A percentile compares a stretch with the other conserved stretches of the same genome.
phyloP scores from a whole-genome alignment of 1,284 basidiomycete species.

The Cryptococcus floricola region DNA sequence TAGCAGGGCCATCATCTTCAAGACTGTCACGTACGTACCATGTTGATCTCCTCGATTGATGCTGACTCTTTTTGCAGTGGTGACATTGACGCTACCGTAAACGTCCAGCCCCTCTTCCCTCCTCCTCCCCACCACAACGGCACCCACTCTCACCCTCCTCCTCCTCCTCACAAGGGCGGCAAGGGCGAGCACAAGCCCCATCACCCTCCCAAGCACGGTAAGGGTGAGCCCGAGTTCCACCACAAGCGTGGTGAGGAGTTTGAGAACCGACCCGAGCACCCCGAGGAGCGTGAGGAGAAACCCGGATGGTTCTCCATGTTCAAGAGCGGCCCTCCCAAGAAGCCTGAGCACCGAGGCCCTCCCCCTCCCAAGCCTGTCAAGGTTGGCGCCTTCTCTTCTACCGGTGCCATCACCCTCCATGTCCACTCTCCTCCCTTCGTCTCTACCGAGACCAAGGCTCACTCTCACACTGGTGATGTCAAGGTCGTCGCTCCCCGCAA shows the following conservation, averaged over 20 bases:
- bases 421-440: conserved; percentile 18
- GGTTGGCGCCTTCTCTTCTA: conserved; percentile 27
- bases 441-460: conserved; percentile 35
- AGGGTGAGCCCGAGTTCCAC: neutral
- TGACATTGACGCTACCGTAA: conserved; percentile 28
- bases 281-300: neutral
- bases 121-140: conserved; percentile 12
- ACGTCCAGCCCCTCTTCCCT: conserved; percentile 16
- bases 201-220: neutral
- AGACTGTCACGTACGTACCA: conserved; percentile 18
- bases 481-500: conserved; percentile 17
- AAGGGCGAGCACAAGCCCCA: conserved; percentile 1
- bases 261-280: too few relatives aligned
- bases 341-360: conserved; percentile 6
- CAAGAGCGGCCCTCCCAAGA: neutral
- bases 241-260: neutral
- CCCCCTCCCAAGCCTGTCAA: conserved; percentile 19
- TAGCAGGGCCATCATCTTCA: conserved; percentile 17
- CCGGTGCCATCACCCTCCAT: conserved; percentile 23
- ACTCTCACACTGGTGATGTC: conserved; percentile 46
- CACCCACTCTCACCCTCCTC: conserved; percentile 7
- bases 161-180: conserved; percentile 3
- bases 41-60: neutral
- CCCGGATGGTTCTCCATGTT: conserved; percentile 5
- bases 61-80: conserved; percentile 12